Conservation (phyloP, 1,284 basidiomycete genomes). For the Cronartium ribicola region DNA sequence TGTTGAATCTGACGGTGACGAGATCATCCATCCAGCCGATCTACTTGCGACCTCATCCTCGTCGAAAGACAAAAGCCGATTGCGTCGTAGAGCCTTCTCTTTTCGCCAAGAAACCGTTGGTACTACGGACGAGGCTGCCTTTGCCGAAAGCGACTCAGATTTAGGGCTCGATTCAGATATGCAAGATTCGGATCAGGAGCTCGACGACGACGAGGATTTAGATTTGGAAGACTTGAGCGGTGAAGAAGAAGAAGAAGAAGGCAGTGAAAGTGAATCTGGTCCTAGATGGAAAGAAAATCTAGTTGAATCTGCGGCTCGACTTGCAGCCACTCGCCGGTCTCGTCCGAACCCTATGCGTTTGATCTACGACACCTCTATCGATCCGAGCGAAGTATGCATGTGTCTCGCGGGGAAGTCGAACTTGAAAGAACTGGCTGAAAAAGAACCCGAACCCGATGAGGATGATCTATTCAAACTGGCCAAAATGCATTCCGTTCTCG, state of each 20-base stretch:
- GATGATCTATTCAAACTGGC: conserved; percentile 48
- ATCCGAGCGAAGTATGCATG: conserved; percentile 68
- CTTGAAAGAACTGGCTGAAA: conserved; percentile 43
- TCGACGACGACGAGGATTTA: conserved; percentile 17
- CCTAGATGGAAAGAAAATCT: conserved; percentile 78
- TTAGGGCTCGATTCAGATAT: conserved; percentile 45
- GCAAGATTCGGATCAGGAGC: conserved; percentile 17
- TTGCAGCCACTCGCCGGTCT: conserved; percentile 51
- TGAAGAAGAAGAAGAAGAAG: conserved; percentile 43
- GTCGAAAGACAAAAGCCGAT: conserved; percentile 34
- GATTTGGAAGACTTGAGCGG: conserved; percentile 50
- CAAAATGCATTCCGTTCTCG: conserved; percentile 44
- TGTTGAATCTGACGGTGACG: conserved; percentile 45
- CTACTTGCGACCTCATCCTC: conserved; percentile 25
- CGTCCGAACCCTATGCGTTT: conserved; percentile 75
- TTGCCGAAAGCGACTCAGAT: conserved; percentile 51
- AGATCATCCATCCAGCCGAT: conserved; percentile 42
- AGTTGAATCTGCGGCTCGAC: conserved; percentile 57
- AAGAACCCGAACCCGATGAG: conserved; percentile 43
- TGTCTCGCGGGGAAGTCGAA: conserved; percentile 48
- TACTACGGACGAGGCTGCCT: conserved; percentile 46
- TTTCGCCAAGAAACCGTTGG: conserved; percentile 27
- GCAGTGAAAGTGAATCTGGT: conserved; percentile 45
- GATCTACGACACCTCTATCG: conserved; percentile 69
- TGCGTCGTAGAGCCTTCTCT: conserved; percentile 10